These are phyloP conservation scores for Talaromyces rugulosus DNA, from an alignment of 2,329 filamentous ascomycete species.

Conservation along the genomic window DNA sequence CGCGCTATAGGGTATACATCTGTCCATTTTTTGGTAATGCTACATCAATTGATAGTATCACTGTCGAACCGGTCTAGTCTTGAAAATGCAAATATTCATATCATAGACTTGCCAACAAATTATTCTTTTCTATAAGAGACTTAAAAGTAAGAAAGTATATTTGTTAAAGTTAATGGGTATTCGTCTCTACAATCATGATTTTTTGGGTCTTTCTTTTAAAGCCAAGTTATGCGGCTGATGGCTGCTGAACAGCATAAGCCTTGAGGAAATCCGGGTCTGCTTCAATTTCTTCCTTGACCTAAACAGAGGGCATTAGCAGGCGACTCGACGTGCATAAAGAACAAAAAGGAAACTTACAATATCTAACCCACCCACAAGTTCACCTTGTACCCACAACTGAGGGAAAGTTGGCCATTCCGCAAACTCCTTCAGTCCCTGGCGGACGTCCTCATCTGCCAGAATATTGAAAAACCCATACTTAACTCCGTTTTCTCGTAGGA, in stretches of 20 bases:
- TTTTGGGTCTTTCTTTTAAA: not conserved
- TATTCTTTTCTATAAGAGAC: not conserved
- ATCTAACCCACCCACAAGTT: constrained; percentile 88
- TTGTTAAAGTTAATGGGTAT: constrained; percentile 4
- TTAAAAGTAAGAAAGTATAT: not conserved
- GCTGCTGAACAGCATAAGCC: constrained; percentile 56
- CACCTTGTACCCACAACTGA: constrained; percentile 86
- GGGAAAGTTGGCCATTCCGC: constrained; percentile 99
- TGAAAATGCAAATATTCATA: not conserved
- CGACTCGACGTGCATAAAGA: constrained; percentile 13
- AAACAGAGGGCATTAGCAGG: constrained; percentile 7
- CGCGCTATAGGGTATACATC: not conserved
- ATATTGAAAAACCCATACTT: constrained; percentile 99
- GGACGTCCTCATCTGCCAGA: constrained; percentile 91
- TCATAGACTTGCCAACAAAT: not conserved
- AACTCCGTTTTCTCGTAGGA: constrained; percentile 83
- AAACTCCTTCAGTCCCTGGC: constrained; percentile 92
- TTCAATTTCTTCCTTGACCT: constrained; percentile 92
- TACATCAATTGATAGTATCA: not conserved
- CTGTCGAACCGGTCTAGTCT: not conserved
- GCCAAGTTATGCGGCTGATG: constrained; percentile 13
- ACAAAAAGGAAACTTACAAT: constrained; percentile 63
- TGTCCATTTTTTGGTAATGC: not conserved
- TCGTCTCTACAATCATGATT: constrained; percentile 1
- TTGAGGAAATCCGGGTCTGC: constrained; percentile 79